Base-by-base conservation (phyloP, 371 early-diverging fungal genomes). In the Circinella umbellata region DNA sequence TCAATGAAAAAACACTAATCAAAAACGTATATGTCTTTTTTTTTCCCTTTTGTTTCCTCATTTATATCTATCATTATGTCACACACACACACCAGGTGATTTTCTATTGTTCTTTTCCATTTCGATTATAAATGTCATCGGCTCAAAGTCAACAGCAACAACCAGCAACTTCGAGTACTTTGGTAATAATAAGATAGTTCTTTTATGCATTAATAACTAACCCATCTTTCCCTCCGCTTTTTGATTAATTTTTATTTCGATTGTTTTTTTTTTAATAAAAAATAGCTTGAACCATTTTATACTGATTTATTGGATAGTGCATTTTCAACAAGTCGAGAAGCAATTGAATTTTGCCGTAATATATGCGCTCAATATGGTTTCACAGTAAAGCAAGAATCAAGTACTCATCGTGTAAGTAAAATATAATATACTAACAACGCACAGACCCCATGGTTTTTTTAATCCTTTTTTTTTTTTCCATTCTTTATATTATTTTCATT, bases 361-460 rank as follows among this genome's bases (percentile, higher is more conserved):
- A 66, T 89, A 35, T 86, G 87, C 42, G 83, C 86, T 18, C 81
- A 82, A 68, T 85, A 82, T 71, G 90, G 90, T 17, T 89, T 89
- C 57, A 89, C 88, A 17, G 87, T 89, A 34, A 89, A 89, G 73
- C 90, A 89, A 73, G 90, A 89, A 77, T 86, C 87, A 38, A 88
- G 88, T 51, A 86, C 88, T 18, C 88, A 86, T 71, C 87, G 87
- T 80, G 89, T 87, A 83, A 69, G 76, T 70, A 34, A 17, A 3
- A 48, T 20, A 42, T 42, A 18, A 57, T 6, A 57, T 3, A 57
- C 57, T 10, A 18, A 7, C 57, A 57, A 34, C 57, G 57, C 57
- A 57, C 57, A 57, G 57, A 57, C 57, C 57, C 27, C 4, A 11
- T 34, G 6, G 9, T 57, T 17, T 9, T 34, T 57, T 4, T 34